Evolutionary conservation across 805 yeast species (phyloP).

Genomic region (Schizosaccharomyces japonicus): DNA sequence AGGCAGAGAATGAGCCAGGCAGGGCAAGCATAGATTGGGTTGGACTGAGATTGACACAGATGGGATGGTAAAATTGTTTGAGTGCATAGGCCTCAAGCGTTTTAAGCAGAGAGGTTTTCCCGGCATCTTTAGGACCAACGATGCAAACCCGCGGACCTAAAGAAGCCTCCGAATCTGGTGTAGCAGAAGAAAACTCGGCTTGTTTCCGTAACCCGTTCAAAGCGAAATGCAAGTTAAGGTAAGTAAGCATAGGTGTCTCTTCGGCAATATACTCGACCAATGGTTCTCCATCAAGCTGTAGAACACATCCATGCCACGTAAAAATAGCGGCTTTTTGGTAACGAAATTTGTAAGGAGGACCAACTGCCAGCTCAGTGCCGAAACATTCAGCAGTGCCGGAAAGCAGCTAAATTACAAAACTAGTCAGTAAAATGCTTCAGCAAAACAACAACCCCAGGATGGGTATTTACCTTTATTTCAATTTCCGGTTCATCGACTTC

Average conservation of each 20-base stretch:
- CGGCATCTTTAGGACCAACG: slow-evolving; percentile 47
- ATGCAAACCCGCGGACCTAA: slow-evolving; percentile 36
- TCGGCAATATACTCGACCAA: slow-evolving; percentile 39
- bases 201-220: slow-evolving; percentile 31
- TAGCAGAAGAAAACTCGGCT: slow-evolving; percentile 6
- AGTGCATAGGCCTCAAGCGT: slow-evolving; percentile 52
- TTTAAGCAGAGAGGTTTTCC: slow-evolving; percentile 56
- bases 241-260: slow-evolving; percentile 41
- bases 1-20: slow-evolving; percentile 62
- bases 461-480: neutral
- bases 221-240: slow-evolving; percentile 50
- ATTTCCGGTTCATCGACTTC: slow-evolving; percentile 2
- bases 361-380: slow-evolving; percentile 75
- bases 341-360: slow-evolving; percentile 33
- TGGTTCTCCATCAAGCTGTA: slow-evolving; percentile 23
- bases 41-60: slow-evolving; percentile 63
- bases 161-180: neutral
- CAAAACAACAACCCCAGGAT: neutral
- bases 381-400: slow-evolving; percentile 66
- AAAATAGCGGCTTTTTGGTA: slow-evolving; percentile 32
- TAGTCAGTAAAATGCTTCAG: neutral
- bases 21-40: slow-evolving; percentile 39
- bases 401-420: neutral
- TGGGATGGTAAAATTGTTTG: slow-evolving; percentile 41
- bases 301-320: slow-evolving; percentile 40